Base-by-base conservation (phyloP, 2,329 filamentous ascomycete genomes). In the Penicillium sp. region DNA sequence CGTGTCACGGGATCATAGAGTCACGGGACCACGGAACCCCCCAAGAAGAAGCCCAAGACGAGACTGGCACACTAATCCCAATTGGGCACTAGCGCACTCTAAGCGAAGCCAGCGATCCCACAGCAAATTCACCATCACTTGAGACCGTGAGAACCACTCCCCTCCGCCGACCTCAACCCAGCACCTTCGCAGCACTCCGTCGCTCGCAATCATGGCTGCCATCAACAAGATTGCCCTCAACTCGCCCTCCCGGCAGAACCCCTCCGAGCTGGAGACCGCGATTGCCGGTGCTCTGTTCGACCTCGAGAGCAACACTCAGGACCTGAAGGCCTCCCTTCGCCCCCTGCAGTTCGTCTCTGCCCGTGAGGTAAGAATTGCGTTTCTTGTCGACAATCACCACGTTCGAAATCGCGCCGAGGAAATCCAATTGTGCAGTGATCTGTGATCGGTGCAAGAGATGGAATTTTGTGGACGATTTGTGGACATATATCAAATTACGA, bases 271-370 rank as follows among this genome's bases (percentile, higher is more conserved):
- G 75, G 95, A 99, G 91, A 89, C 87, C 82, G 91, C 85, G 87
- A 96, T 99, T 81, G 95, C 95, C 81, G 90, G 89, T 83, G 95
- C 95, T 84, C 91, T 99, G 71, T 96, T 90, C 86, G 95, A 99
- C 79, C 91, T 99, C 83, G 95, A 99, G 92, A 93, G 89, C 86
- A 97, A 97, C 89, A 96, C 95, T 79, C 86, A 92, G 81, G 95
- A 99, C 84, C 91, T 99, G 84, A 96, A 94, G 90, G 88, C 87
- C 78, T 90, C 92, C 74, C 90, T 99, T 79, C 90, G 95, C 79
- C 95, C 95, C 82, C 89, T 99, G 83, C 95, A 99, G 88, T 93
- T 99, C 83, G 91, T 96, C 81, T 96, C 91, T 84, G 95, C 95
- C 81, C 92, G 93, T 83, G 95, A 99, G 94, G 95, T 99, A 90